Evolutionary conservation across 1,284 basidiomycete genomes (phyloP).

Genomic region (Moesziomyces globuligerus): DNA sequence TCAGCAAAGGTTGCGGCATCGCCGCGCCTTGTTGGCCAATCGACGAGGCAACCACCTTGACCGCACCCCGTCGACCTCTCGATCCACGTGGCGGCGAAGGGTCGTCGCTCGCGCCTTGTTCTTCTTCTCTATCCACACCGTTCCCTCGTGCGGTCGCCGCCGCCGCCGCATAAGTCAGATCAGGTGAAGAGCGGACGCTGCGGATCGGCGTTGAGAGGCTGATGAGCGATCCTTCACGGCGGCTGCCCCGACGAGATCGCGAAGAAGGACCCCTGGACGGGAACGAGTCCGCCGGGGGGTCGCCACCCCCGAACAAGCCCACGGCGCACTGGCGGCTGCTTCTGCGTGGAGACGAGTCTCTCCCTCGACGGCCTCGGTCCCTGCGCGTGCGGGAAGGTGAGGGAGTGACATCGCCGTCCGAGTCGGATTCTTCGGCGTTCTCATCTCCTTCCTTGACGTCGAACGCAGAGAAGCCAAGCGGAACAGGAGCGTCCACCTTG

Average conservation of each 20-base stretch:
- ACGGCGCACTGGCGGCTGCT: conserved; percentile 53
- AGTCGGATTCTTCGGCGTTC: conserved; percentile 15
- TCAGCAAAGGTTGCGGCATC: conserved; percentile 14
- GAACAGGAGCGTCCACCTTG: conserved; percentile 55
- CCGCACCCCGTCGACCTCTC: conserved; percentile 46
- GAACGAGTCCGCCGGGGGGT: conserved; percentile 5
- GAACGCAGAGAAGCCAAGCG: conserved; percentile 48
- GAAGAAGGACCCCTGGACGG: background rate
- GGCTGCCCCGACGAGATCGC: conserved; percentile 13
- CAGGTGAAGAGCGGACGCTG: conserved; percentile 46
- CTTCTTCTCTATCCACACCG: conserved; percentile 4
- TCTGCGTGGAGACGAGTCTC: conserved; percentile 35
- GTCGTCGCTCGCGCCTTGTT: background rate
- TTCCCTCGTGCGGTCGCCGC: conserved; percentile 12
- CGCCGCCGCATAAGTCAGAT: conserved; percentile 44
- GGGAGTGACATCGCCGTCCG: conserved; percentile 27
- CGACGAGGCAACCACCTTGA: conserved; percentile 49
- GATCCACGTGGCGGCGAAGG: conserved; percentile 35
- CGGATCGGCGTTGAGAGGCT: conserved; percentile 24
- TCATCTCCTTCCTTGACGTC: conserved; percentile 22
- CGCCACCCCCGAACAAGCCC: conserved; percentile 49
- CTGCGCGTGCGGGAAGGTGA: conserved; percentile 12
- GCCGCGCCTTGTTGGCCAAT: conserved; percentile 19
- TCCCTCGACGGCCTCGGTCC: conserved; percentile 11
- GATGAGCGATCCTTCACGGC: conserved; percentile 18